phyloP scores from a whole-genome alignment of 192 early-diverging fungal species.

The Jimgerdemannia lactiflua region DNA sequence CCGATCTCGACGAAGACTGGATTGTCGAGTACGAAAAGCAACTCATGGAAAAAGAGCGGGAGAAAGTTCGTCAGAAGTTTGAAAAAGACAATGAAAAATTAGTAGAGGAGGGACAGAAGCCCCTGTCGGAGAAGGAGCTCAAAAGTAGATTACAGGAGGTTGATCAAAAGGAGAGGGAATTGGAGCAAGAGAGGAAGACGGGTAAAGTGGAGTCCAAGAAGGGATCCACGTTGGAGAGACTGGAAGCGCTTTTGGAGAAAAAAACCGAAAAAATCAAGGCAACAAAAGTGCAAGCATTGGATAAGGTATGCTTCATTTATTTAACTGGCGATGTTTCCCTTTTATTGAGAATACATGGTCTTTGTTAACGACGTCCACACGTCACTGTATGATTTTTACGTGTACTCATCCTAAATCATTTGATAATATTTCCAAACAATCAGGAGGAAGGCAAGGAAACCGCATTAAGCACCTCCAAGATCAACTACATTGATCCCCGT shows the following conservation, averaged over 20 bases:
- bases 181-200: conserved; percentile 44
- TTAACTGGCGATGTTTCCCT: neutral
- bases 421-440: neutral
- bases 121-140: conserved; percentile 45
- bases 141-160: conserved; percentile 47
- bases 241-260: conserved; percentile 68
- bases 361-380: neutral
- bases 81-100: conserved; percentile 88
- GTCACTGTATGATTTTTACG: neutral
- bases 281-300: conserved; percentile 71
- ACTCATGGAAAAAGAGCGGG: conserved; percentile 70
- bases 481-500: conserved; percentile 98
- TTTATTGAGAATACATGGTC: neutral
- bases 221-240: conserved; percentile 63
- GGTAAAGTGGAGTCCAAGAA: conserved; percentile 42
- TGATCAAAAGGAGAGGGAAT: conserved; percentile 42
- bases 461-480: conserved; percentile 93
- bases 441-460: conserved; percentile 97
- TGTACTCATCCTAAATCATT: neutral
- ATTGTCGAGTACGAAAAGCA: conserved; percentile 58
- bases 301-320: conserved; percentile 58
- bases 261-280: conserved; percentile 69
- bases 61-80: conserved; percentile 53
- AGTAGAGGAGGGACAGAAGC: conserved; percentile 57
- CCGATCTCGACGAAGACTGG: conserved; percentile 77